Evolutionary conservation across 768 basidiomycete genomes (phyloP).

Genomic region (Xerocomellus amylosporus): DNA sequence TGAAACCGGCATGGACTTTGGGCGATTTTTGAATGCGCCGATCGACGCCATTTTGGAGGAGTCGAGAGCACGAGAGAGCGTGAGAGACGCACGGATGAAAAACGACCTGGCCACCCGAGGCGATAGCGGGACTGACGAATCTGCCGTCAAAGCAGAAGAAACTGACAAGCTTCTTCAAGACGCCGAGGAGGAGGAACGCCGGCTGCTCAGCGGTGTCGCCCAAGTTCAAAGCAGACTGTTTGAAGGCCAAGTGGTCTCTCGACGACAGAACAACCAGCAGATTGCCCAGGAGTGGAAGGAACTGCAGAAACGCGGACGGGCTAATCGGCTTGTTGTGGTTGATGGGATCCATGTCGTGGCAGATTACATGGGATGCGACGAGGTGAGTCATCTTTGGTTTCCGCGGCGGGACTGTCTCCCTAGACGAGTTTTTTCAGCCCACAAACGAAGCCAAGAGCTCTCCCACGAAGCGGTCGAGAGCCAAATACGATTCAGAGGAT

Average conservation of each 20-base stretch:
- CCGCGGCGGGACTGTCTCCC: neutral
- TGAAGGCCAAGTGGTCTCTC: slow-evolving; percentile 46
- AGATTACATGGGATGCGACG: slow-evolving; percentile 24
- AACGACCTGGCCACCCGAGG: slow-evolving; percentile 32
- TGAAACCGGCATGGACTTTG: slow-evolving; percentile 40
- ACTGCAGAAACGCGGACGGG: slow-evolving; percentile 43
- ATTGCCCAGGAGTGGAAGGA: slow-evolving; percentile 48
- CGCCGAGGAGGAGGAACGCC: slow-evolving; percentile 53
- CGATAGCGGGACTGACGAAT: neutral
- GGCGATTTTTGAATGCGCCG: slow-evolving; percentile 43
- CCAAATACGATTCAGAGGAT: slow-evolving; percentile 51
- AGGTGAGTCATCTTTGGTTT: slow-evolving; percentile 26
- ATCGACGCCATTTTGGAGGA: slow-evolving; percentile 44
- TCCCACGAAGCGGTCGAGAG: slow-evolving; percentile 33
- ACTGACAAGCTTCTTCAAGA: slow-evolving; percentile 34
- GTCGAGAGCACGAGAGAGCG: slow-evolving; percentile 42
- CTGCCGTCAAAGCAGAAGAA: slow-evolving; percentile 16
- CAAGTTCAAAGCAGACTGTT: slow-evolving; percentile 58
- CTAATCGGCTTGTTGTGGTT: slow-evolving; percentile 38
- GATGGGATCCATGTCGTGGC: slow-evolving; percentile 37
- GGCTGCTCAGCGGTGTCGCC: slow-evolving; percentile 52
- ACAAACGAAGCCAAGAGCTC: slow-evolving; percentile 9
- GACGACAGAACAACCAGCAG: slow-evolving; percentile 37
- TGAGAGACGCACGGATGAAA: slow-evolving; percentile 46
- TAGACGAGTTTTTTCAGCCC: slow-evolving; percentile 15